Evolutionary conservation across 805 yeast genomes (phyloP).

Genomic region (Wickerhamiella nectarea): DNA sequence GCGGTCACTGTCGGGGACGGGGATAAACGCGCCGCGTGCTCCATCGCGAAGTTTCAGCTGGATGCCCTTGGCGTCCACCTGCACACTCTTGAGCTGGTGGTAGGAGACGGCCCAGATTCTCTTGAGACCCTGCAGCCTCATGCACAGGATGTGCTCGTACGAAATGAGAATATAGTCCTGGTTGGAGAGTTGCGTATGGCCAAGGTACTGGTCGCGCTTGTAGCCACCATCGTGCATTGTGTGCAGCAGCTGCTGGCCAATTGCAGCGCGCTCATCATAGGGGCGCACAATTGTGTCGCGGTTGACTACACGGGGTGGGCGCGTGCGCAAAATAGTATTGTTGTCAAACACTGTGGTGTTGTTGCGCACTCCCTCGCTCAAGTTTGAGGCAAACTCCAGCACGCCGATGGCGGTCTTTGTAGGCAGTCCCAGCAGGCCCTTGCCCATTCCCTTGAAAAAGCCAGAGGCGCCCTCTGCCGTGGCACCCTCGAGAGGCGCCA

Average conservation of each 20-base stretch:
- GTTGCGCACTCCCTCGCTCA: conserved; percentile 85
- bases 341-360: conserved; percentile 71
- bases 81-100: conserved; percentile 51
- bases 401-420: conserved; percentile 94
- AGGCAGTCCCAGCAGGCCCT: conserved; percentile 89
- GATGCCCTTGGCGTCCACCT: conserved; percentile 69
- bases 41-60: conserved; percentile 45
- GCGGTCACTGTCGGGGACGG: conserved; percentile 54
- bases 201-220: conserved; percentile 60
- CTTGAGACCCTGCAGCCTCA: conserved; percentile 45
- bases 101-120: conserved; percentile 62
- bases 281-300: conserved; percentile 62
- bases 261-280: conserved; percentile 68
- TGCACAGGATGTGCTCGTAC: conserved; percentile 50
- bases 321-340: conserved; percentile 59
- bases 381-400: conserved; percentile 80
- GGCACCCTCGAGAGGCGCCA: conserved; percentile 85
- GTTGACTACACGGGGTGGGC: conserved; percentile 68
- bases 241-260: conserved; percentile 89
- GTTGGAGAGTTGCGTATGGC: conserved; percentile 74
- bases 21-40: conserved; percentile 59
- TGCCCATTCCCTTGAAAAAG: conserved; percentile 85
- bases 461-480: conserved; percentile 81
- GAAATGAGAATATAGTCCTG: conserved; percentile 69
- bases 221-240: conserved; percentile 67